Evolutionary conservation across 2,329 filamentous ascomycete species (phyloP), one percentile per base, ranked within the genome.

Genomic region (Trichophyton rubrum): DNA sequence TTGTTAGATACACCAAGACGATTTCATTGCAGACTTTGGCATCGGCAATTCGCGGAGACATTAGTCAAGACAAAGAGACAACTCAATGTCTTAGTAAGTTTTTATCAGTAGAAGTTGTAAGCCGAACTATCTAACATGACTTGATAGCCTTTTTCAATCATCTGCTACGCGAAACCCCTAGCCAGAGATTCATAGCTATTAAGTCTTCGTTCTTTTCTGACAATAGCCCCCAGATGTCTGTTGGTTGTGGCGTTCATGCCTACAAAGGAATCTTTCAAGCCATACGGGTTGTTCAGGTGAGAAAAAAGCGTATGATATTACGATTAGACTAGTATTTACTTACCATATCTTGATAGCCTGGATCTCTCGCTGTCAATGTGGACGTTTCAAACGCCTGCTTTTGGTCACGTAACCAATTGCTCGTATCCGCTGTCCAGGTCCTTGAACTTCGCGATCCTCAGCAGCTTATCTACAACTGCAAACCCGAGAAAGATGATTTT

Each of bases 321-420:
- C 56, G n/a, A 58, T 47, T 35, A 22, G 13, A 58, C 2, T 40
- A 58, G 64, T 70, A 62, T 72, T 62, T 35, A 71, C 15, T 40
- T 57, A 57, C 55, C 20, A 24, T 13, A 22, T 27, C 62, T n/a
- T 69, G 80, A 20, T 69, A 80, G 68, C 79, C 82, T 35, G 80
- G 82, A 27, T 83, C 83, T 7, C 79, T 97, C 4, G 84, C 88
- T 0, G 77, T 99, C 70, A 97, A 96, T 67, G 84, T 95, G 9
- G 92, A 99, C 68, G 87, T 96, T 33, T 87, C 91, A 61, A 96
- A 97, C 69, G 88, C 89, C 0, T 88, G 88, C 11, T 99, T 99
- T 75, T 97, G 89, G 87, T 80, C 77, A 38, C 71, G 71, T 9
- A 72, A 65, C n/a, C 68, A 68, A 7, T 65, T 77, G 13, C 66